Evolutionary conservation across 163 green algal species (phyloP), one percentile per base, ranked within the genome.

Genomic region (Scenedesmus sp.): DNA sequence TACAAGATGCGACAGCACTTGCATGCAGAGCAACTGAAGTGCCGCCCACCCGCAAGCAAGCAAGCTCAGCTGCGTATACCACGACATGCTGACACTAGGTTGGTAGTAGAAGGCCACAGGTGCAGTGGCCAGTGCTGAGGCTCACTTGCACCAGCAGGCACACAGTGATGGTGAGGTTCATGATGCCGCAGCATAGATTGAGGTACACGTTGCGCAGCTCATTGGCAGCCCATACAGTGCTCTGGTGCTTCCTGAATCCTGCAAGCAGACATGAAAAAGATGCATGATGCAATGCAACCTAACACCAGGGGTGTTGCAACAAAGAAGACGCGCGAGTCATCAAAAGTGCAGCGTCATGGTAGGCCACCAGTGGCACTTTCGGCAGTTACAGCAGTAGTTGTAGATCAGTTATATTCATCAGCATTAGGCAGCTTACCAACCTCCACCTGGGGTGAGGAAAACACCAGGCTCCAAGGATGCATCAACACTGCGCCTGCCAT

Each of bases 101-200:
- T 26, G 1, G 51, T 16, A 61, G 51, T 53, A 53, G 10, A 10
- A 53, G 10, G 46, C 46, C 6, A 6, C 46, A 53, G 46, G 10
- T 61, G 7, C 35, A 33, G 4, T 9, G 30, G 40, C 5, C 30
- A 76, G 65, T 20, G 6, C 22, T 40, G 65, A 7, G 18, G 5
- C 85, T 78, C 33, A 87, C 82, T 61, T 87, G 51, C 5, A 78
- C n/a, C 82, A 87, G 51, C 82, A 76, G 82, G 35, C 51, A 87
- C 10, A 70, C 37, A 33, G 65, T 83, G 2, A 89, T 89, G 22
- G 68, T 83, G 68, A 70, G 26, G 68, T 89, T 89, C 26, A 89
- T 56, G 18, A 65, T 56, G 37, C 65, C 85, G 12, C 37, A 49
- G 24, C 6, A 30, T 9, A 89, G 40, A 10, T 89, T 89, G 18